phyloP scores from a whole-genome alignment of 106 monocot genomes.

The Dendrobium huoshanense region DNA sequence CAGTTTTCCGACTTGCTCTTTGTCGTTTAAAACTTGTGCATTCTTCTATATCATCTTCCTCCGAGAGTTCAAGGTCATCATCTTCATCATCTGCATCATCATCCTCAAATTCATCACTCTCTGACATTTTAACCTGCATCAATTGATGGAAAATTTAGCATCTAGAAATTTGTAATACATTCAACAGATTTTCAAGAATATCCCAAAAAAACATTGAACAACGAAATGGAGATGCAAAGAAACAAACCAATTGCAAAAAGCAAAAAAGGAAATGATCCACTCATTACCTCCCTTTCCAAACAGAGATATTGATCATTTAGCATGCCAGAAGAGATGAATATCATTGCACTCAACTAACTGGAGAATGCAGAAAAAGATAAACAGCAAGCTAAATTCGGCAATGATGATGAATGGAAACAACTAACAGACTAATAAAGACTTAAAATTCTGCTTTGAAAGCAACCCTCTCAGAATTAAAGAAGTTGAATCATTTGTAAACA shows the following conservation, averaged over 20 bases:
- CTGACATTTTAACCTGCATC: constrained; percentile 64
- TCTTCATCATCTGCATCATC: constrained; percentile 40
- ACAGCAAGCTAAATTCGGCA: neutral
- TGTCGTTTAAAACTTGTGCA: constrained; percentile 21
- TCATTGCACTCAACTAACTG: neutral
- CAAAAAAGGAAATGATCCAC: neutral
- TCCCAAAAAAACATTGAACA: neutral
- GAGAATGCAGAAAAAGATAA: neutral
- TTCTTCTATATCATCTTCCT: constrained; percentile 74
- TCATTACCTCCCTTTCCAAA: neutral
- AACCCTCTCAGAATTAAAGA: neutral
- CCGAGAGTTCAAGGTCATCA: constrained; percentile 52
- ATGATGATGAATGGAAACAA: neutral
- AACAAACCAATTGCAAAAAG: neutral
- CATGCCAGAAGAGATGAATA: neutral
- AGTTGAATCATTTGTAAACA: neutral
- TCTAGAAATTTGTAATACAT: neutral
- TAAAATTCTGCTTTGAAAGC: neutral
- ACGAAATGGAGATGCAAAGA: neutral
- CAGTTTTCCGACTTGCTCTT: constrained; percentile 30
- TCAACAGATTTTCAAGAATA: neutral
- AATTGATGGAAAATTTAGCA: neutral
- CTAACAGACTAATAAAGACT: neutral
- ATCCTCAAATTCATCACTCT: constrained; percentile 76
- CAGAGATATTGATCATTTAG: neutral